These are phyloP conservation scores for Aquilaria sinensis DNA, from an alignment of 345 rosid species.

Conservation along the genomic window DNA sequence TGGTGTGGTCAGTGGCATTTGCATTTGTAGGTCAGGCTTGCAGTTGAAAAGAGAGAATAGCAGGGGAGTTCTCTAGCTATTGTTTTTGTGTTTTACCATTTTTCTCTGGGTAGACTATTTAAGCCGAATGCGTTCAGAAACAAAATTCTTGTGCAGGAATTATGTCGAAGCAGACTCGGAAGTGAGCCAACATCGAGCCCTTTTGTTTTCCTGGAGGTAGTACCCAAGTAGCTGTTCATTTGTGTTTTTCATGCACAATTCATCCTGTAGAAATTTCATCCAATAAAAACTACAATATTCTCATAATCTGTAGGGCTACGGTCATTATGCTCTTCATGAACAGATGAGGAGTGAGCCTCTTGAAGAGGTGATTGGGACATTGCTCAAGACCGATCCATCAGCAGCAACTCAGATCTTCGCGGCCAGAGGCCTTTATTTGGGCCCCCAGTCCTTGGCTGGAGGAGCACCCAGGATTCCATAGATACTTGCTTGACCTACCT, in stretches of 20 bases:
- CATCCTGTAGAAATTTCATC: background rate
- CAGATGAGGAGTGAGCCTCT: constrained; percentile 35
- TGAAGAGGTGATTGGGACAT: constrained; percentile 43
- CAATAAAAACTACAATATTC: background rate
- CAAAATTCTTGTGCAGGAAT: constrained; percentile 33
- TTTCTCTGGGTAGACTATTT: background rate
- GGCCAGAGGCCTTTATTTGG: constrained; percentile 44
- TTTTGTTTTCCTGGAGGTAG: constrained; percentile 43
- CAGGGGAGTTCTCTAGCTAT: background rate
- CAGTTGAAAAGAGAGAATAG: background rate
- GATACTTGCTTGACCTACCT: background rate
- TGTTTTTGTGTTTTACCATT: background rate
- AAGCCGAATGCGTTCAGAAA: background rate
- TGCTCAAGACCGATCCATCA: constrained; percentile 35
- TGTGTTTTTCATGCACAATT: background rate
- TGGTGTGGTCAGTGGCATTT: background rate
- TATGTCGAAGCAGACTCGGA: constrained; percentile 45
- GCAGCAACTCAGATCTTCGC: constrained; percentile 42
- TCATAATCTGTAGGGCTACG: constrained; percentile 39
- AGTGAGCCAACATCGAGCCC: constrained; percentile 34
- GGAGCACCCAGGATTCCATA: constrained; percentile 17
- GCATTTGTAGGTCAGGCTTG: background rate
- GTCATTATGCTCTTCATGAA: constrained; percentile 37
- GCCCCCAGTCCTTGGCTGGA: constrained; percentile 32
- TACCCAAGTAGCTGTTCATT: background rate